Percentiles rank a stretch among this genome's conserved stretches.
Evolutionary conservation across 768 basidiomycete species (phyloP).

Genomic region (Pholiota conissans): DNA sequence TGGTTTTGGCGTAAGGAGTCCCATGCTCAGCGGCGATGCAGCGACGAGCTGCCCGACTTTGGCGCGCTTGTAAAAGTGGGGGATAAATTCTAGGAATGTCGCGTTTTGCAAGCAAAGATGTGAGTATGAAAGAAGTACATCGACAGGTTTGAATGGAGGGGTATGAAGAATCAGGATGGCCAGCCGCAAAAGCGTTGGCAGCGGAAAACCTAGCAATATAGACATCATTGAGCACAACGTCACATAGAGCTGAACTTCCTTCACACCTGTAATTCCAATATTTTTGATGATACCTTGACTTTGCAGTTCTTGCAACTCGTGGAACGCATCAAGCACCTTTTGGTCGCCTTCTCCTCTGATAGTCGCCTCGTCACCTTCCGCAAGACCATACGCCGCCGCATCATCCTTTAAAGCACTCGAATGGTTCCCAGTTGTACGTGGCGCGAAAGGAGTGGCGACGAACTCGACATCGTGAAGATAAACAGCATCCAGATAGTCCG

Average conservation of each 20-base stretch:
- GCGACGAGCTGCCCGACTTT: constrained; percentile 66
- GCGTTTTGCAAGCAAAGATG: constrained; percentile 78
- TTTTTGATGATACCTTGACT: constrained; percentile 69
- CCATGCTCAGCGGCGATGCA: constrained; percentile 87
- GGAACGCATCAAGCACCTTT: constrained; percentile 65
- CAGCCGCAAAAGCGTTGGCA: constrained; percentile 82
- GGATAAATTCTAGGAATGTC: constrained; percentile 54
- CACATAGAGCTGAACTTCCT: neutral
- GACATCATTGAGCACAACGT: neutral
- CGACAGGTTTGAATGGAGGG: constrained; percentile 68
- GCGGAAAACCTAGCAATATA: constrained; percentile 61
- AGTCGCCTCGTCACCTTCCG: constrained; percentile 51
- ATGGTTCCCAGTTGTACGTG: constrained; percentile 57
- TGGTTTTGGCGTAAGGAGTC: constrained; percentile 56
- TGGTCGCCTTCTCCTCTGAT: constrained; percentile 72
- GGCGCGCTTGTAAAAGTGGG: constrained; percentile 60
- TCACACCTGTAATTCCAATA: constrained; percentile 78
- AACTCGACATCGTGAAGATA: constrained; percentile 88
- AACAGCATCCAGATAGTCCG: constrained; percentile 76
- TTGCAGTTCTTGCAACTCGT: constrained; percentile 66
- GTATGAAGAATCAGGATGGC: constrained; percentile 71
- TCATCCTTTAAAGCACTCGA: constrained; percentile 52
- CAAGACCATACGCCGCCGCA: constrained; percentile 64
- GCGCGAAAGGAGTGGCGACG: constrained; percentile 52
- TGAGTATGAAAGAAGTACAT: constrained; percentile 78